Percentiles rank a stretch among this genome's conserved stretches.
phyloP scores from a whole-genome alignment of 495 filamentous ascomycete genomes.

The Aspergillus affinis region DNA sequence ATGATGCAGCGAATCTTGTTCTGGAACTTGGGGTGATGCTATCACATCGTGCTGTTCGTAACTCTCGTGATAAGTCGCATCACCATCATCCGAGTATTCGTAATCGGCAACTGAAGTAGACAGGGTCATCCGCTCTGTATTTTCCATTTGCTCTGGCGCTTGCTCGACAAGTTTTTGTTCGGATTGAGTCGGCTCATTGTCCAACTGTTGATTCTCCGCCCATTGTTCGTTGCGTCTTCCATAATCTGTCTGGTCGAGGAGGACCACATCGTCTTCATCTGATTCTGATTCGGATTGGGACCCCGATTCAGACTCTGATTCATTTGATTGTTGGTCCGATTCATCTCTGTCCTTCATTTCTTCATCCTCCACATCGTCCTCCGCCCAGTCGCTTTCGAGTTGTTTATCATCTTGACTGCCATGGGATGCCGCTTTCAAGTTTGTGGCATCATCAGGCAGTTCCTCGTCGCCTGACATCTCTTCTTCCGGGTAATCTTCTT shows the following conservation, averaged over 20 bases:
- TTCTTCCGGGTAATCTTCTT: not conserved
- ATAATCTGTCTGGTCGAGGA: not conserved
- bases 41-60: not conserved
- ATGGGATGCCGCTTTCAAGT: not conserved
- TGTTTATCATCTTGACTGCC: conserved; percentile 10
- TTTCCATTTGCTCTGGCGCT: not conserved
- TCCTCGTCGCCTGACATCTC: conserved; percentile 3
- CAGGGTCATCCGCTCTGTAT: not conserved
- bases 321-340: conserved; percentile 7
- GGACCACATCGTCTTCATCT: not conserved
- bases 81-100: not conserved
- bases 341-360: conserved; percentile 20
- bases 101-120: not conserved
- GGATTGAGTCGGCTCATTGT: not conserved
- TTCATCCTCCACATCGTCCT: not conserved
- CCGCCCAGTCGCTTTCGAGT: conserved; percentile 9
- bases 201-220: not conserved
- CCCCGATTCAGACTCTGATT: not conserved
- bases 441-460: not conserved
- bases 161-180: not conserved
- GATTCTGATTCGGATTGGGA: not conserved
- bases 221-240: not conserved
- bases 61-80: not conserved
- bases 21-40: not conserved
- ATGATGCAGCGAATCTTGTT: conserved; percentile 11